A percentile compares a stretch with the other conserved stretches of the same genome.
Evolutionary conservation across 2,329 filamentous ascomycete species (phyloP).

Genomic region (Grosmannia penicillata): DNA sequence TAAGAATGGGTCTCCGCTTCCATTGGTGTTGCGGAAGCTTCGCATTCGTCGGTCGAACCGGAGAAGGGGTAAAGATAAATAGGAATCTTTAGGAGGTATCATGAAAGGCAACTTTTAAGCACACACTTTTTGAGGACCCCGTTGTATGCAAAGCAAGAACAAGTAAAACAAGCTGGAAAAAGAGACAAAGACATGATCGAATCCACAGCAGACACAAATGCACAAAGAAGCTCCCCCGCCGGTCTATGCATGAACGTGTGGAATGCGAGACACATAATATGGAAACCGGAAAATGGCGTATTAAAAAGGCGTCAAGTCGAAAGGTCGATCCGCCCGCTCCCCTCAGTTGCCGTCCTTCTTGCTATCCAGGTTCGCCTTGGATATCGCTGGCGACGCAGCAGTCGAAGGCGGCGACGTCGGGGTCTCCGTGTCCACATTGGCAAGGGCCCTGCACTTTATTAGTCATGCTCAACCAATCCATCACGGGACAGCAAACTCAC

Average conservation of each 20-base stretch:
- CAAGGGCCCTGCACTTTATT: constrained; percentile 32
- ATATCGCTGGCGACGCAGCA: constrained; percentile 48
- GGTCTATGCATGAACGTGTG: constrained; percentile 30
- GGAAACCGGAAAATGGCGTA: constrained; percentile 17
- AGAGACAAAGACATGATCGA: not conserved
- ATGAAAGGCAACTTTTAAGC: constrained; percentile 30
- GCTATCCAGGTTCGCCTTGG: constrained; percentile 45
- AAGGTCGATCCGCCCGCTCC: not conserved
- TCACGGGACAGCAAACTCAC: constrained; percentile 36
- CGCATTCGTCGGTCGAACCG: too few relatives aligned
- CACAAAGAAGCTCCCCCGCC: constrained; percentile 15
- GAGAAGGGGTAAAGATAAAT: not conserved
- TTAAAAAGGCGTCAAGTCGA: not conserved
- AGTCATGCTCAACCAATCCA: not conserved
- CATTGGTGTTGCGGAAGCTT: too few relatives aligned
- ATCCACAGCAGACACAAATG: constrained; percentile 18
- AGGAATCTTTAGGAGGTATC: constrained; percentile 28
- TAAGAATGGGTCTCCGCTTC: too few relatives aligned
- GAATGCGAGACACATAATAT: constrained; percentile 23
- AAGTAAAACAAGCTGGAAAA: not conserved
- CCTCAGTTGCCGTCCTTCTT: constrained; percentile 34
- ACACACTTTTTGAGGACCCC: constrained; percentile 29
- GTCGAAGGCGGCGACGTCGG: constrained; percentile 57
- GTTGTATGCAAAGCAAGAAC: constrained; percentile 12
- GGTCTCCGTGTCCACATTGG: constrained; percentile 46